Evolutionary conservation across 495 filamentous ascomycete genomes (phyloP), one percentile per base, ranked within the genome.

Genomic region (Ascobolus immersus): DNA sequence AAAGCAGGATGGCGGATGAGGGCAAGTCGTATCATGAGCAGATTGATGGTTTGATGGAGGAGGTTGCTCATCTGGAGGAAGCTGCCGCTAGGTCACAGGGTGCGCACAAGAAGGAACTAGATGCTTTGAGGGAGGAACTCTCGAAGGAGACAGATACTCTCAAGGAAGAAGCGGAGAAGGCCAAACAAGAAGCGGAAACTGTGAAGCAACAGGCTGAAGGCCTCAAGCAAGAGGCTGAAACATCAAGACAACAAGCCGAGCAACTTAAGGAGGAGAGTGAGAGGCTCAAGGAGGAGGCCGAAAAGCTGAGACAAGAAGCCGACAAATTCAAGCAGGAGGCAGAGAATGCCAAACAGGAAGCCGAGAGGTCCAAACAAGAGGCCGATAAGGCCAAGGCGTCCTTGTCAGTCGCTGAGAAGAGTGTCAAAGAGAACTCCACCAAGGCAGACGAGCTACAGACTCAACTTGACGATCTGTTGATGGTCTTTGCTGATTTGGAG

Each of bases 401-500:
- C 22, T n/a, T 25, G 7, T 7, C 22, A 7, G 22, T n/a, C 22
- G 34, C 41, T 6, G 34, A 42, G 14, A 45, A 38, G 24, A 47
- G 37, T 11, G 57, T 45, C 43, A 44, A 22, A 13, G 55, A 58
- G 34, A 40, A 44, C 12, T 43, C 53, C 4, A 12, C 53, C 13
- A 73, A 78, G 44, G 65, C 69, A 29, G 57, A 64, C 35, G 54
- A 65, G 14, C 61, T 61, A 15, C 76, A 84, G 44, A 43, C 52
- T 15, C 78, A 86, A 47, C 54, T 82, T 20, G 79, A 90, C 42
- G 79, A 90, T 52, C 57, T 90, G 43, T 54, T 90, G 23, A 75
- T 86, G 58, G 70, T 90, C 21, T 74, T 90, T 50, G 73, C 65
- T n/a, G 79, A 90, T 44, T 43, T 86, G n/a, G 79, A 90, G 51